Conservation (phyloP, 306 rosid genomes). For the Cucumis melo region DNA sequence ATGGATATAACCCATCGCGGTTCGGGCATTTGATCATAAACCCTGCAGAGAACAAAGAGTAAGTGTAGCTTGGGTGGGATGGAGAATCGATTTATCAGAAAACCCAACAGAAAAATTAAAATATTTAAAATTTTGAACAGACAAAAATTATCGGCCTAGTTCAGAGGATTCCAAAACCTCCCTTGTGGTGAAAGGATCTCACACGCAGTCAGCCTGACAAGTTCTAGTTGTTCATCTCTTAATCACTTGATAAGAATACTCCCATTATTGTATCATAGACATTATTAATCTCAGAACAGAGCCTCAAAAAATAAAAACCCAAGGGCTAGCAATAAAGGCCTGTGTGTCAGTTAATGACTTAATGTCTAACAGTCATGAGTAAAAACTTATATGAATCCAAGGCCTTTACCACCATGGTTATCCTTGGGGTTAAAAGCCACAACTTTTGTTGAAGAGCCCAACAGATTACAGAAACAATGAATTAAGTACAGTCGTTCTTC, state of each 20-base stretch:
- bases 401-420: neutral
- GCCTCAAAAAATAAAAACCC: neutral
- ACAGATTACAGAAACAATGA: neutral
- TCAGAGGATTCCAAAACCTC: neutral
- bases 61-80: neutral
- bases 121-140: neutral
- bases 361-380: neutral
- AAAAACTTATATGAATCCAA: neutral
- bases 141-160: neutral
- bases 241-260: neutral
- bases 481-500: neutral
- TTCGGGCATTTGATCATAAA: constrained; percentile 99
- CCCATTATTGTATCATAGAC: neutral
- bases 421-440: neutral
- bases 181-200: neutral
- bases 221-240: neutral
- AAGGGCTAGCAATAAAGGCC: neutral
- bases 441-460: neutral
- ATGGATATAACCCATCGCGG: constrained; percentile 97
- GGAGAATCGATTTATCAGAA: neutral
- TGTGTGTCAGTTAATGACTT: neutral
- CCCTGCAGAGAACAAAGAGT: constrained; percentile 36
- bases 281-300: neutral
- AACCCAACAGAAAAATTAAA: neutral
- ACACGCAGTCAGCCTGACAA: neutral